phyloP scores from a whole-genome alignment of 176 grass and related monocot genomes.

The Eleusine coracana region DNA sequence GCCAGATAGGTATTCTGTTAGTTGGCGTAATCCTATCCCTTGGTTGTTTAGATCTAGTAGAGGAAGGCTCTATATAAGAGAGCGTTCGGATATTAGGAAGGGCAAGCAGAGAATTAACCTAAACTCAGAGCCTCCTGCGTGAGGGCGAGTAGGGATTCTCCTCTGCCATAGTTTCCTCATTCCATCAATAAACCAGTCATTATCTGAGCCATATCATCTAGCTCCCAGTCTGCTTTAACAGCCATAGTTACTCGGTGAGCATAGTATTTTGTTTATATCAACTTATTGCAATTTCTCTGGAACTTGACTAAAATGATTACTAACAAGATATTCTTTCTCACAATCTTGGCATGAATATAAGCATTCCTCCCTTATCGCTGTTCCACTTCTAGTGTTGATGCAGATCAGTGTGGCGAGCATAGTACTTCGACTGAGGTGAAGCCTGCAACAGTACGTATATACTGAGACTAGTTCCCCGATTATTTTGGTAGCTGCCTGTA shows the following conservation, averaged over 20 bases:
- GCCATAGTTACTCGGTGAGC: conserved; percentile 12
- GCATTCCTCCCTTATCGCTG: conserved; percentile 7
- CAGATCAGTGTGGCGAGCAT: conserved; percentile 42
- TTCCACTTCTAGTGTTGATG: conserved; percentile 45
- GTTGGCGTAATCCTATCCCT: too few relatives aligned
- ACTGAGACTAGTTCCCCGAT: neutral
- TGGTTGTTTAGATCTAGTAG: too few relatives aligned
- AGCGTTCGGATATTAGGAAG: too few relatives aligned
- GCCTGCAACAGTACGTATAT: neutral
- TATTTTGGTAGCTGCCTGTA: neutral
- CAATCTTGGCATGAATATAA: neutral
- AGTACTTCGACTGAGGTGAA: conserved; percentile 24
- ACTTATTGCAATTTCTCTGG: conserved; percentile 2
- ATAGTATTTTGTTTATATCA: conserved; percentile 21
- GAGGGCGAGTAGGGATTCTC: too few relatives aligned
- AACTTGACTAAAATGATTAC: neutral
- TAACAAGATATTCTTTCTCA: neutral
- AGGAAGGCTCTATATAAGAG: too few relatives aligned
- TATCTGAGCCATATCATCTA: too few relatives aligned
- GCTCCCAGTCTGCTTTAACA: conserved; percentile 22
- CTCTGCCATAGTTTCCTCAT: too few relatives aligned
- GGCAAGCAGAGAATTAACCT: too few relatives aligned
- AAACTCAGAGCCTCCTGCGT: too few relatives aligned
- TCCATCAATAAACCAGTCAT: too few relatives aligned
- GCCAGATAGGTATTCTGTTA: too few relatives aligned